Conservation (phyloP, 352 stramenopile species). For the Phytophthora sansomeana region DNA sequence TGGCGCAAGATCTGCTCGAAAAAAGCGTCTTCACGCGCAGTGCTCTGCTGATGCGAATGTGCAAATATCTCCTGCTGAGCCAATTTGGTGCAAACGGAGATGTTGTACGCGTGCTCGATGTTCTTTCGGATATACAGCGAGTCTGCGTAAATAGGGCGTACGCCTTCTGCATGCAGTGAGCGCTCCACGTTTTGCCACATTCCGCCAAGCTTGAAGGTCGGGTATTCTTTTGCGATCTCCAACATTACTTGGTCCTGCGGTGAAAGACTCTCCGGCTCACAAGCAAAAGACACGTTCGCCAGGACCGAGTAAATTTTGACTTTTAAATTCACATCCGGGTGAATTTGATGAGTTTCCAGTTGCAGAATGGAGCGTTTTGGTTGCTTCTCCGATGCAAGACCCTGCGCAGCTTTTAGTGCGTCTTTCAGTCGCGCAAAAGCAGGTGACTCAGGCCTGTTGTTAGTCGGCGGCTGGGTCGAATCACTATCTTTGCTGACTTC, state of each 20-base stretch:
- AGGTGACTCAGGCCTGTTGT: constrained; percentile 53
- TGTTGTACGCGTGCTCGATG: constrained; percentile 79
- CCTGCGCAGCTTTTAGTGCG: constrained; percentile 64
- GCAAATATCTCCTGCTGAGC: constrained; percentile 62
- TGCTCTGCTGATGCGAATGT: constrained; percentile 21
- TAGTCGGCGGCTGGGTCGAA: constrained; percentile 12
- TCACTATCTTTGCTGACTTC: constrained; percentile 15
- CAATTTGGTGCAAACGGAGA: constrained; percentile 68
- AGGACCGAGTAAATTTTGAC: constrained; percentile 77
- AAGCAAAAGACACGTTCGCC: constrained; percentile 66
- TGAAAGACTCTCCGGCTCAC: constrained; percentile 42
- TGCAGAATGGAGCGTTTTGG: constrained; percentile 37
- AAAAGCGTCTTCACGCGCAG: constrained; percentile 49
- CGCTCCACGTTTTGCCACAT: constrained; percentile 82
- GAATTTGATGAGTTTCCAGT: constrained; percentile 40
- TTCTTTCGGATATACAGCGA: constrained; percentile 75
- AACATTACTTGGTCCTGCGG: constrained; percentile 68
- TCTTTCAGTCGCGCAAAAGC: constrained; percentile 80
- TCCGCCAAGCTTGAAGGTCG: constrained; percentile 69
- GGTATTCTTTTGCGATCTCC: constrained; percentile 79
- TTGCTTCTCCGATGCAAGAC: constrained; percentile 24
- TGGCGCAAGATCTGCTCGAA: constrained; percentile 64
- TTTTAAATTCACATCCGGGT: constrained; percentile 70
- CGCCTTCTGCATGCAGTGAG: constrained; percentile 63
- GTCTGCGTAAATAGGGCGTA: constrained; percentile 80